phyloP scores from a whole-genome alignment of 192 early-diverging fungal species.

The Coemansia sp. region DNA sequence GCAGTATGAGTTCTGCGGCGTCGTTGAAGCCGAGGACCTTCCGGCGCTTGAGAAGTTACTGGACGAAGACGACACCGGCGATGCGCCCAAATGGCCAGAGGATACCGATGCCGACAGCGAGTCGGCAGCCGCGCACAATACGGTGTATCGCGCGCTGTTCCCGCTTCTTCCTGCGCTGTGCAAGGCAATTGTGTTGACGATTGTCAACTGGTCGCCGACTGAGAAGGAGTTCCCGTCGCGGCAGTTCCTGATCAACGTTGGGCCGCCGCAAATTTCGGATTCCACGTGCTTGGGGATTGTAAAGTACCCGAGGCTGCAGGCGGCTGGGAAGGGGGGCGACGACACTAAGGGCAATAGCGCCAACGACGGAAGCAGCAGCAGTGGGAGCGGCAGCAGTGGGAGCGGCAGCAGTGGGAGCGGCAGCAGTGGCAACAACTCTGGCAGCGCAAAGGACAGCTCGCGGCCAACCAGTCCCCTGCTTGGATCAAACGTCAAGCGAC shows the following conservation, averaged over 20 bases:
- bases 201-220: slow-evolving; percentile 45
- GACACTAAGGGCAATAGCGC: not conserved
- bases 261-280: slow-evolving; percentile 26
- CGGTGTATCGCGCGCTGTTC: slow-evolving; percentile 38
- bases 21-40: slow-evolving; percentile 50
- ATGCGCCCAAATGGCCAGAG: slow-evolving; percentile 16
- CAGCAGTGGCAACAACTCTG: not conserved
- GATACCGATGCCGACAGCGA: slow-evolving; percentile 14
- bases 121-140: slow-evolving; percentile 4
- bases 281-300: slow-evolving; percentile 40
- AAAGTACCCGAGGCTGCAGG: slow-evolving; percentile 21
- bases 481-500: slow-evolving; percentile 51
- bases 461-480: slow-evolving; percentile 27
- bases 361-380: slow-evolving; percentile 1
- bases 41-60: slow-evolving; percentile 34
- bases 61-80: slow-evolving; percentile 13
- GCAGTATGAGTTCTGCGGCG: slow-evolving; percentile 43
- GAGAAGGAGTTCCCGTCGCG: slow-evolving; percentile 46
- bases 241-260: slow-evolving; percentile 19
- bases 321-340: not conserved
- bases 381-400: slow-evolving; percentile 8
- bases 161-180: slow-evolving; percentile 41
- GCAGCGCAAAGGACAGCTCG: not conserved
- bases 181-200: slow-evolving; percentile 37
- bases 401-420: not conserved